Evolutionary conservation across 2,329 filamentous ascomycete species (phyloP).

Genomic region (Cladosporium oxysporum): DNA sequence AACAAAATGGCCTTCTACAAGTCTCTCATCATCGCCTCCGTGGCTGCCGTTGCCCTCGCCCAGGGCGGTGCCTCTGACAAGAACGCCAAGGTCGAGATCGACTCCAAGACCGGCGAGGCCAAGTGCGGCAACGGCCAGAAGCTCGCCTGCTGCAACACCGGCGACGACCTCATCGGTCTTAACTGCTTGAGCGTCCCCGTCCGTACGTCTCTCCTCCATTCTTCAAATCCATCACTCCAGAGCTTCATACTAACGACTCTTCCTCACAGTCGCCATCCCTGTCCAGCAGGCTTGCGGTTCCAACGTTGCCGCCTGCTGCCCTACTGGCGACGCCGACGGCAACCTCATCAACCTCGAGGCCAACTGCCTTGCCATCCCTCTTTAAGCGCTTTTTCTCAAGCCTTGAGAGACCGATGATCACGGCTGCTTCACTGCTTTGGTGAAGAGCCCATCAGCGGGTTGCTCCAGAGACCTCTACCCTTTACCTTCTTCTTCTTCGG

Average conservation of each 20-base stretch:
- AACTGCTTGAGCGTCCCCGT: constrained; percentile 16
- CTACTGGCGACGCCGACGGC: constrained; percentile 12
- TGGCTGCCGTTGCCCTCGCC: constrained; percentile 14
- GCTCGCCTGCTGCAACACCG: constrained; percentile 17
- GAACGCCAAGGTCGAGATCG: constrained; percentile 4
- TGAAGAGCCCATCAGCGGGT: background rate
- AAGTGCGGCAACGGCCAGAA: constrained; percentile 19
- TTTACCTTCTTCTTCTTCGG: background rate
- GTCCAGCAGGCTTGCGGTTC: constrained; percentile 16
- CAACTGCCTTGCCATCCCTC: constrained; percentile 19
- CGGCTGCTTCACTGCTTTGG: background rate
- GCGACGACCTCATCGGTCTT: constrained; percentile 16
- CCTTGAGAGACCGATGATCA: constrained; percentile 21
- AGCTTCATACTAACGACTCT: background rate
- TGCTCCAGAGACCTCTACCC: background rate
- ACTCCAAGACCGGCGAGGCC: background rate
- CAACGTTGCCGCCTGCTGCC: constrained; percentile 16
- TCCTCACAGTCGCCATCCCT: constrained; percentile 7
- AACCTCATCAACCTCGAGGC: constrained; percentile 21
- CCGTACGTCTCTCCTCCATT: constrained; percentile 2
- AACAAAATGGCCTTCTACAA: constrained; percentile 19
- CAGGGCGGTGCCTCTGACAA: constrained; percentile 8
- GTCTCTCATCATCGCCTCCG: constrained; percentile 18
- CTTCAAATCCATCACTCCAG: background rate
- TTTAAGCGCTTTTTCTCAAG: constrained; percentile 23